phyloP scores from a whole-genome alignment of 805 yeast species.

The Yamadazyma phyllophila region DNA sequence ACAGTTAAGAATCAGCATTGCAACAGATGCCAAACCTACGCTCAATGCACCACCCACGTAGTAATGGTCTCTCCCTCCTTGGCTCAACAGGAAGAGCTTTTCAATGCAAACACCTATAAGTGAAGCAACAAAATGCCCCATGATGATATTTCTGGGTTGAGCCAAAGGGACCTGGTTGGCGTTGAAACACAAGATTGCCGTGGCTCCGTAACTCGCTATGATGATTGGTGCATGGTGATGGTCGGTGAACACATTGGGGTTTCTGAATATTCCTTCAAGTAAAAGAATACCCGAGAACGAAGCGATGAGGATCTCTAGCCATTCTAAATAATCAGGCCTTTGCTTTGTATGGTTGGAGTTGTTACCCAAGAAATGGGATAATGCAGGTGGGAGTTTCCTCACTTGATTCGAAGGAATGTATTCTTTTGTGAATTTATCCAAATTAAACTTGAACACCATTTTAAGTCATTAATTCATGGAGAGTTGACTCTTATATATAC shows the following conservation, averaged over 20 bases:
- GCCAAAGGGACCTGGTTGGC: conserved; percentile 56
- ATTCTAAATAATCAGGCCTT: conserved; percentile 38
- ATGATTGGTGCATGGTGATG: conserved; percentile 48
- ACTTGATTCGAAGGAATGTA: conserved; percentile 27
- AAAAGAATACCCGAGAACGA: conserved; percentile 47
- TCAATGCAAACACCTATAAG: conserved; percentile 53
- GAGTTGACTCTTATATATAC: neutral
- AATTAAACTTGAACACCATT: conserved; percentile 39
- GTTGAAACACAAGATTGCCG: conserved; percentile 59
- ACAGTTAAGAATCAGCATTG: conserved; percentile 52
- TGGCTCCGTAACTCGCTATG: conserved; percentile 61
- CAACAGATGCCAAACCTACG: conserved; percentile 52
- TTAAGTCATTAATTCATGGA: neutral
- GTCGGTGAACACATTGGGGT: conserved; percentile 34
- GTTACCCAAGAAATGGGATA: conserved; percentile 41
- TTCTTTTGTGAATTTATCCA: conserved; percentile 30
- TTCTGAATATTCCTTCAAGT: conserved; percentile 46
- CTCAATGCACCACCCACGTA: conserved; percentile 60
- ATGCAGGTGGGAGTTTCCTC: conserved; percentile 28
- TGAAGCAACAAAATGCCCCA: conserved; percentile 56
- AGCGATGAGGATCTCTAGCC: conserved; percentile 47
- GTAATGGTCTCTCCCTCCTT: conserved; percentile 43
- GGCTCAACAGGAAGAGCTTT: conserved; percentile 50
- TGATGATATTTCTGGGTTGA: conserved; percentile 58
- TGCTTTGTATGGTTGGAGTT: conserved; percentile 19